phyloP scores from a whole-genome alignment of 2,329 filamentous ascomycete species.

The Pseudogymnoascus sp. region DNA sequence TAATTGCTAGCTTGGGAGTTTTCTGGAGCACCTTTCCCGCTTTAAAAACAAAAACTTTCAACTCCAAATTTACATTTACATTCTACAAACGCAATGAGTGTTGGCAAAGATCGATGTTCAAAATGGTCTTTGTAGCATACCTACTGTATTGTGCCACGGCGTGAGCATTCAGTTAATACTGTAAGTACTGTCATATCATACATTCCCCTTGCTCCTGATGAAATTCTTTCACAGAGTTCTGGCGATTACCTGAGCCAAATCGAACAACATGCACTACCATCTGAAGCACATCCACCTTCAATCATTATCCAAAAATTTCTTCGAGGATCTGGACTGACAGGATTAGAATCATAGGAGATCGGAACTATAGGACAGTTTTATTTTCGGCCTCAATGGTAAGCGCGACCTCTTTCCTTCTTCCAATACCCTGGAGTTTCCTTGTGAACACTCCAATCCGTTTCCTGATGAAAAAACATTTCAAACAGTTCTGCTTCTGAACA shows the following conservation, averaged over 20 bases:
- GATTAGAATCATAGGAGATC: neutral
- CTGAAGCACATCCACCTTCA: slow-evolving; percentile 42
- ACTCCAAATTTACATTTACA: neutral
- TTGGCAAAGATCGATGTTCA: neutral
- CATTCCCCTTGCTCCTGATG: slow-evolving; percentile 25
- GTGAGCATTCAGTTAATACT: neutral
- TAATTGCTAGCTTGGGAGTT: slow-evolving; percentile 10
- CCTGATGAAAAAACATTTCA: slow-evolving; percentile 58
- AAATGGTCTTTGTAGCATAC: neutral
- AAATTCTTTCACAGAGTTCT: slow-evolving; percentile 26
- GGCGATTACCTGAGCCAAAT: slow-evolving; percentile 31
- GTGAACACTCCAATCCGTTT: slow-evolving; percentile 25
- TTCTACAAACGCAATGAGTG: neutral
- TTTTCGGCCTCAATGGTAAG: neutral
- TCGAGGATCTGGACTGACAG: neutral
- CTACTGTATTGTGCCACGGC: neutral
- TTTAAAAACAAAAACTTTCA: slow-evolving; percentile 7
- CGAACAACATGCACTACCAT: slow-evolving; percentile 68
- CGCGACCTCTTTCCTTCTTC: neutral
- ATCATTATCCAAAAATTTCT: neutral
- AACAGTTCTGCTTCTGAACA: slow-evolving; percentile 73
- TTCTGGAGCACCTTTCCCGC: neutral
- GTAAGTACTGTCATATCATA: slow-evolving; percentile 12
- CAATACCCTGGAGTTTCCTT: neutral
- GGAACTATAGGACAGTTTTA: neutral